A percentile compares a stretch with the other conserved stretches of the same genome.
These are phyloP conservation scores for Cyclotella kingstonii DNA, from an alignment of 108 stramenopile species.

Conservation along the genomic window DNA sequence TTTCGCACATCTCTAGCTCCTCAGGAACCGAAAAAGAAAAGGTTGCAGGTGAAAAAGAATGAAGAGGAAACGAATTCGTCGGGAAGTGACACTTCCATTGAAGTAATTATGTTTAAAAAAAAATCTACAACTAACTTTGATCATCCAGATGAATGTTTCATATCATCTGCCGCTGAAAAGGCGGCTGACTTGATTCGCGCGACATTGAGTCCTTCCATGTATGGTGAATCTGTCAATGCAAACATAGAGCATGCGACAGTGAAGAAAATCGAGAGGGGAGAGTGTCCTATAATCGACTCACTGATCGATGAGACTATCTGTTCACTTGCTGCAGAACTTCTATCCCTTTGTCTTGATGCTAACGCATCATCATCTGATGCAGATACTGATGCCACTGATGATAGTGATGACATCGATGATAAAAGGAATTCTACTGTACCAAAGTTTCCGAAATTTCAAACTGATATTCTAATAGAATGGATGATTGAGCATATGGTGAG, in stretches of 20 bases:
- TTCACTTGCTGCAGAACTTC: constrained; percentile 32
- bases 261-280: constrained; percentile 22
- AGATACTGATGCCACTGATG: not conserved
- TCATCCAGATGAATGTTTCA: not conserved
- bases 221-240: not conserved
- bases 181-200: constrained; percentile 23
- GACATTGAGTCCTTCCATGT: constrained; percentile 4
- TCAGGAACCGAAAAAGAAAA: constrained; percentile 14
- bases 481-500: constrained; percentile 56
- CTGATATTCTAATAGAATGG: constrained; percentile 61
- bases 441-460: constrained; percentile 67
- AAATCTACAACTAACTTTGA: not conserved
- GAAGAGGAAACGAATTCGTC: too few relatives aligned
- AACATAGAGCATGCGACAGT: not conserved
- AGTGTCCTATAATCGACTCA: constrained; percentile 33
- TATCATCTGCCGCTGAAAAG: constrained; percentile 10
- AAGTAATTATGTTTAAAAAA: not conserved
- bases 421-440: constrained; percentile 23
- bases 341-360: constrained; percentile 15
- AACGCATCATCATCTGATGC: constrained; percentile 23
- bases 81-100: not conserved
- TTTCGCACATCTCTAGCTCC: not conserved
- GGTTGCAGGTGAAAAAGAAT: too few relatives aligned
- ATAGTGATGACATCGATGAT: constrained; percentile 2
- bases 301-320: constrained; percentile 46